Evolutionary conservation across 495 filamentous ascomycete species (phyloP).

Genomic region (Penicillium cinerascens): DNA sequence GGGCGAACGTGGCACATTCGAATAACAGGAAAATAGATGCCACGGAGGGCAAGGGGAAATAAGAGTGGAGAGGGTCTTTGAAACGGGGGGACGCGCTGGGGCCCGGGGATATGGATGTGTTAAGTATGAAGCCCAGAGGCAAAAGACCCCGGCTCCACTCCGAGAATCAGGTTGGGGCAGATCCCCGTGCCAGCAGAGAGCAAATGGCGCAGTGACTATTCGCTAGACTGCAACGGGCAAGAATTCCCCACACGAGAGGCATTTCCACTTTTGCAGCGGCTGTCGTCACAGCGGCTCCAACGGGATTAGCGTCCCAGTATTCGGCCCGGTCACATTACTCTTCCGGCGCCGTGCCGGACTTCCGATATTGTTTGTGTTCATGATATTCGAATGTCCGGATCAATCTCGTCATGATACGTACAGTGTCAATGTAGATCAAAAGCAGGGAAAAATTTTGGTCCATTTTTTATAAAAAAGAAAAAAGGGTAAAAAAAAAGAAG

Average conservation of each 20-base stretch:
- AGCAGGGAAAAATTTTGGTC: too few species aligned
- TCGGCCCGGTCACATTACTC: slow-evolving; percentile 15
- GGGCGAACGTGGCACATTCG: slow-evolving; percentile 20
- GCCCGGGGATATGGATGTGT: slow-evolving; percentile 18
- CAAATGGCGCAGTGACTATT: neutral
- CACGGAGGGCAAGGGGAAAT: neutral
- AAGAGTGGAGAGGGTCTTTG: slow-evolving; percentile 31
- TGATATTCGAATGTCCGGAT: too few species aligned
- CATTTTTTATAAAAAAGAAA: too few species aligned
- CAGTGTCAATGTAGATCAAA: too few species aligned
- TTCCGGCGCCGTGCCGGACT: slow-evolving; percentile 9
- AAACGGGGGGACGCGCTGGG: slow-evolving; percentile 12
- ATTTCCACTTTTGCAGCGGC: slow-evolving; percentile 22
- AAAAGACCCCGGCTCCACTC: neutral
- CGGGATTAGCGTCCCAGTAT: slow-evolving; percentile 1
- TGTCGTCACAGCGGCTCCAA: slow-evolving; percentile 7
- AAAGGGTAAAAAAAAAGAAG: too few species aligned
- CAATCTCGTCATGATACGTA: too few species aligned
- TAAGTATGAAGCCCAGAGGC: slow-evolving; percentile 16
- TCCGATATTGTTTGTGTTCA: neutral
- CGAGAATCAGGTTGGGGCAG: slow-evolving; percentile 11
- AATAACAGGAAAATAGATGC: slow-evolving; percentile 5
- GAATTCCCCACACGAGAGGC: slow-evolving; percentile 26
- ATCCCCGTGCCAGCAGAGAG: slow-evolving; percentile 1
- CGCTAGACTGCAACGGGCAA: slow-evolving; percentile 5